A percentile compares a stretch with the other conserved stretches of the same genome.
Evolutionary conservation across 257 asterid species (phyloP).

Genomic region (Solanum tarijense): DNA sequence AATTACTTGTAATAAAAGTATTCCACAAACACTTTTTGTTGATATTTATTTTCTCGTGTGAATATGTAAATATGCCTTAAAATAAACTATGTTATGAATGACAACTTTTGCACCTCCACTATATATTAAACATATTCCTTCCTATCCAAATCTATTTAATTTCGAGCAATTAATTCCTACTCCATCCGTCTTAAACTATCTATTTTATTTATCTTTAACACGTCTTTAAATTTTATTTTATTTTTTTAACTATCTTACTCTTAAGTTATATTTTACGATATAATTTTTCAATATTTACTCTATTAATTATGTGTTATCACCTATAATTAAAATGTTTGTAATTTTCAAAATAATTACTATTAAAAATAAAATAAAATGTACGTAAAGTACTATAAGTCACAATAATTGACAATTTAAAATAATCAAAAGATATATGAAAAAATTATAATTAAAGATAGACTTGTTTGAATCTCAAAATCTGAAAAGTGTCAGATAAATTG

Average conservation of each 20-base stretch:
- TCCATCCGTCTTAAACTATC: not conserved
- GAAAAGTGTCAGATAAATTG: too few species aligned
- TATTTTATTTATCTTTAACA: not conserved
- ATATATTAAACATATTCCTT: not conserved
- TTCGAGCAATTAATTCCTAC: not conserved
- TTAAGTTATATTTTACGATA: not conserved
- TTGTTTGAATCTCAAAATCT: too few species aligned
- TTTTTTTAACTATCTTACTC: not conserved
- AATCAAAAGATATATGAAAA: too few species aligned
- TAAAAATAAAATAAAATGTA: too few species aligned
- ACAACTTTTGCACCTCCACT: not conserved
- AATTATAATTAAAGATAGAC: accelerated
- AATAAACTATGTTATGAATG: not conserved
- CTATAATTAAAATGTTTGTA: too few species aligned
- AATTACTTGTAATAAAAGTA: not conserved
- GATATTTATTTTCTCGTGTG: not conserved
- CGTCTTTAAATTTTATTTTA: not conserved
- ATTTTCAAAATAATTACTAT: not conserved
- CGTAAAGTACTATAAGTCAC: too few species aligned
- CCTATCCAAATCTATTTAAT: not conserved
- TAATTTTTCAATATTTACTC: not conserved
- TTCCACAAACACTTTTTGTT: not conserved
- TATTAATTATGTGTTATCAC: not conserved
- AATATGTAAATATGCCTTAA: not conserved
- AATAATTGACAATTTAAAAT: too few species aligned